phyloP scores from a whole-genome alignment of 106 monocot genomes.

The Allium fistulosum region DNA sequence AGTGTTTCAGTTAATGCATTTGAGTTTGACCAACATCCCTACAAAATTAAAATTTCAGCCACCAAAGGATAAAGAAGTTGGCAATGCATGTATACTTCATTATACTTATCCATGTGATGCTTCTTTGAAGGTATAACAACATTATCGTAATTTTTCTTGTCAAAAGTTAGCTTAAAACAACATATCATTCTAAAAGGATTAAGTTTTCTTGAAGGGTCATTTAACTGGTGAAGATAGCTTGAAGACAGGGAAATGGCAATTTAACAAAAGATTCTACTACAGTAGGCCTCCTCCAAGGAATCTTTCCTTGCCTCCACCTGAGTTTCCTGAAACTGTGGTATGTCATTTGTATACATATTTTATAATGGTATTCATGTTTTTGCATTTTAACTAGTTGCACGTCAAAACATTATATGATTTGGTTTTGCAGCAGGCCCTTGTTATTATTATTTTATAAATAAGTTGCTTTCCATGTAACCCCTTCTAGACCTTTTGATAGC shows the following conservation, averaged over 20 bases:
- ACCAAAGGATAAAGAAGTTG: not conserved
- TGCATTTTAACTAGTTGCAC: no score
- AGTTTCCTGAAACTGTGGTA: conserved; percentile 99
- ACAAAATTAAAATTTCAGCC: not conserved
- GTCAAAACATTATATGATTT: no score
- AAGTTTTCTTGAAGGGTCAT: conserved; percentile 41
- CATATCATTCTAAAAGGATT: no score
- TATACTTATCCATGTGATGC: not conserved
- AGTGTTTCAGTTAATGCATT: no score
- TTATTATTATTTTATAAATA: no score
- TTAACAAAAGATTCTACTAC: conserved; percentile 90
- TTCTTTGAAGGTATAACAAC: conserved; percentile 1
- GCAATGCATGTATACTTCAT: not conserved
- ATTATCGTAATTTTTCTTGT: not conserved
- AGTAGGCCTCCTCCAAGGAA: conserved; percentile 71
- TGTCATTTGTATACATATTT: conserved; percentile 7
- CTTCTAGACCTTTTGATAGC: no score
- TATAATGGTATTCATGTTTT: no score
- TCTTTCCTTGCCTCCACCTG: conserved; percentile 81
- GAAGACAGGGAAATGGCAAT: conserved; percentile 89
- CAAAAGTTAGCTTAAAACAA: not conserved
- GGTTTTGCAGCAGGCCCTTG: no score
- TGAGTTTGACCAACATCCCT: not conserved
- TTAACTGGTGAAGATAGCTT: conserved; percentile 55
- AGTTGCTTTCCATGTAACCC: no score